phyloP scores from a whole-genome alignment of 306 rosid genomes.

The Nissolia schottii region DNA sequence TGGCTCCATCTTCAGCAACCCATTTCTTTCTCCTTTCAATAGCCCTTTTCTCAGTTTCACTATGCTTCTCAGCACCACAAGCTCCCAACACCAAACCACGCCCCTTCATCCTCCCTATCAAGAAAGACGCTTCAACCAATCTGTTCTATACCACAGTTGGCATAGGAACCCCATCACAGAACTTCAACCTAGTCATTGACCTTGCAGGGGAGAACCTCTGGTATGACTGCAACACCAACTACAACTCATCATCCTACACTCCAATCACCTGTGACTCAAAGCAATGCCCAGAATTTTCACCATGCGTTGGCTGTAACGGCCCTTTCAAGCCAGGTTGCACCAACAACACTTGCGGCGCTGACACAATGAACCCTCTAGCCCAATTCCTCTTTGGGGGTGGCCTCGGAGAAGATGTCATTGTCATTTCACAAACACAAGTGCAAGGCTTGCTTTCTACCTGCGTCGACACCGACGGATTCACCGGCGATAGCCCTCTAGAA shows the following conservation, averaged over 20 bases:
- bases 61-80: not conserved
- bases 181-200: slow-evolving; percentile 28
- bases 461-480: not conserved
- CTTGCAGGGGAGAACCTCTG: slow-evolving; percentile 34
- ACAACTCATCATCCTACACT: slow-evolving; percentile 32
- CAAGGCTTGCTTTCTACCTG: slow-evolving; percentile 17
- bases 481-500: not conserved
- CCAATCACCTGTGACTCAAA: slow-evolving; percentile 18
- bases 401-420: slow-evolving; percentile 13
- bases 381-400: not conserved
- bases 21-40: slow-evolving; percentile 11
- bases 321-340: slow-evolving; percentile 41
- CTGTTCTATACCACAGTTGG: slow-evolving; percentile 32
- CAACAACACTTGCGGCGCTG: slow-evolving; percentile 22
- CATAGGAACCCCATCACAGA: slow-evolving; percentile 35
- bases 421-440: not conserved
- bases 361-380: not conserved
- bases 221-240: slow-evolving; percentile 27
- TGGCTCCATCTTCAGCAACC: slow-evolving; percentile 8
- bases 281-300: slow-evolving; percentile 6
- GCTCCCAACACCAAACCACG: slow-evolving; percentile 8
- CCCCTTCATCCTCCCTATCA: slow-evolving; percentile 27
- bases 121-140: slow-evolving; percentile 38
- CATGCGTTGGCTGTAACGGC: slow-evolving; percentile 25
- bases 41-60: slow-evolving; percentile 11